Base-by-base conservation (phyloP, 2,329 filamentous ascomycete species). In the Apiospora hydei region DNA sequence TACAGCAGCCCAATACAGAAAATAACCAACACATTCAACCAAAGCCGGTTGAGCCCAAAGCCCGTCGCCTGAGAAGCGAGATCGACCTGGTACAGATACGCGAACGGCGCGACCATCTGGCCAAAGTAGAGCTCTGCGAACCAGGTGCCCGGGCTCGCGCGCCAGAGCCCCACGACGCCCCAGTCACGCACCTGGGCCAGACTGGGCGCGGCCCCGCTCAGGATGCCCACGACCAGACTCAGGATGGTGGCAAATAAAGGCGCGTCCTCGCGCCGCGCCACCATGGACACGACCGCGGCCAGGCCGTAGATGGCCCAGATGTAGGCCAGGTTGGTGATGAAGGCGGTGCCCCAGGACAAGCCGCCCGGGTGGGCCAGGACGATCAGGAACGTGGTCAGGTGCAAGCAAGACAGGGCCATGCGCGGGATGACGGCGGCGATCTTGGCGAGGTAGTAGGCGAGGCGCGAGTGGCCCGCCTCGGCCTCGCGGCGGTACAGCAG, bases 281-380 rank as follows among this genome's bases (percentile, higher is more conserved):
- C 75, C 86, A 90, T 89, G 71, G 84, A 87, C 21, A 90, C 78
- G 43, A 83, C 80, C 46, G 83, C 86, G 0, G 88, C 85, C 8
- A 90, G 82, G 0, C 88, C 88, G 77, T 89, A 90, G 69, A 90
- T 87, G 75, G 86, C 86, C 80, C 86, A 91, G 75, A 89, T 90
- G 79, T 90, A 90, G 13, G 86, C 73, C 66, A 89, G 75, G 71
- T 90, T 90, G 8, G 83, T 84, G 18, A 82, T 70, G 76, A 87
- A 90, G 38, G 86, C 85, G 13, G 83, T 77, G 30, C 78, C 77
- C 81, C 85, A 90, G n/a, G 77, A 76, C 24, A 89, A 2, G 10
- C 57, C 57, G 30, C 85, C 80, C 1, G 88, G 87, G 4, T 83
- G 84, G 0, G 84, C 81, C 10, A 90, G 82, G 1, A 89, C 74